Base-by-base conservation (phyloP, 169 alveolate species). In the Plasmodium gallinaceum region DNA sequence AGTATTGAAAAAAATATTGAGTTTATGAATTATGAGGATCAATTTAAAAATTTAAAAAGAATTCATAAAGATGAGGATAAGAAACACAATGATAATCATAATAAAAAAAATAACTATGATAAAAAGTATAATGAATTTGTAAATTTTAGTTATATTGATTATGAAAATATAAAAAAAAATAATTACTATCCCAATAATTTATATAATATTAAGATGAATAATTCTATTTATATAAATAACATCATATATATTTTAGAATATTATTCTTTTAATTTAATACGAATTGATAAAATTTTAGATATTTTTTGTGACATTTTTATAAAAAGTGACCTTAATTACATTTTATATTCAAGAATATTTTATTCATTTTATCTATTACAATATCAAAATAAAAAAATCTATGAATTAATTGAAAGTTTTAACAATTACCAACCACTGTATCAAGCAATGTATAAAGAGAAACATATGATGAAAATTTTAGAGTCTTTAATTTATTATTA, bases 141-240 rank as follows among this genome's bases (percentile, higher is more conserved):
- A 42, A 86, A 86, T 52, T 86, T 86, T 46, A 86, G 92, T 64
- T 86, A 24, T 61, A 86, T 86, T 70, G 92, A 86, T 71, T 86
- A 86, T 71, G 92, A 86, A 86, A 86, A 58, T 86, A 86, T 86
- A 61, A 86, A 86, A 71, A 86, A 46, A 43, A 86, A 86, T 26
- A 86, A 70, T 57, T 86, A 86, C 71, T 71, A 58, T 71, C 22
- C 62, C 16, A 86, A 86, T 65, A 71, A 72, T 86, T 71, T 86
- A 65, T 86, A 86, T 66, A 86, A 86, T 64, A 86, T 86, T 58
- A 86, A 86, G 60, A 71, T 45, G 43, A 16, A 48, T 39, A 86
- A 22, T 14, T 16, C 54, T 26, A 52, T 71, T 14, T 86, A 86
- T 86, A 71, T 86, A 86, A 86, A 86, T 71, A 86, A 86, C 24